phyloP scores from a whole-genome alignment of 129 eudicot genomes.

The Artemisia annua region DNA sequence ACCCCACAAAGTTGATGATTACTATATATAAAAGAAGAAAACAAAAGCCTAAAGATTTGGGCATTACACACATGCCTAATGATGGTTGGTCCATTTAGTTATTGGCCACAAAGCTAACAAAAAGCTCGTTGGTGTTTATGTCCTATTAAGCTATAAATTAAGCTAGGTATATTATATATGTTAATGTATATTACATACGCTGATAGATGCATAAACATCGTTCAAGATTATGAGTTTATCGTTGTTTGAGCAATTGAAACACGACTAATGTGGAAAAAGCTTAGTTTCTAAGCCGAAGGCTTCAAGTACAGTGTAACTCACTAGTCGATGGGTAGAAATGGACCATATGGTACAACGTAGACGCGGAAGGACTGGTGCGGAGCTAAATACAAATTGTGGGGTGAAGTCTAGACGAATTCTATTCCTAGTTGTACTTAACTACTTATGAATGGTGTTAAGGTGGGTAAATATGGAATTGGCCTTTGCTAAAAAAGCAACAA shows the following conservation, averaged over 20 bases:
- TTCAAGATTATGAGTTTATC: no score
- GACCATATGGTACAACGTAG: background rate
- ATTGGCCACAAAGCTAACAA: constrained; percentile 22
- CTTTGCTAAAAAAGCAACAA: background rate
- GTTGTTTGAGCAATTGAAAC: background rate
- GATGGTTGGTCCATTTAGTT: constrained; percentile 20
- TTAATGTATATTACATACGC: background rate
- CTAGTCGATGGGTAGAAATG: no score
- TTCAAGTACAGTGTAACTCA: background rate
- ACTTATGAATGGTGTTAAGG: constrained; percentile 18
- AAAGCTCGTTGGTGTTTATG: constrained; percentile 12
- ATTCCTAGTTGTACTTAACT: constrained; percentile 11
- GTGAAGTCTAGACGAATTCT: background rate
- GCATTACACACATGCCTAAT: constrained; percentile 30
- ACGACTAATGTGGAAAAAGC: background rate
- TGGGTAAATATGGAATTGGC: no score
- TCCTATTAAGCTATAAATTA: background rate
- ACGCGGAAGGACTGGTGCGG: background rate
- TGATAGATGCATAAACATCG: background rate
- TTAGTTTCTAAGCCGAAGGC: background rate
- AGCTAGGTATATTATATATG: background rate
- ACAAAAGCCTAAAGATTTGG: constrained; percentile 30
- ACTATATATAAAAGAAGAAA: background rate
- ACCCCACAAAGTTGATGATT: constrained; percentile 23
- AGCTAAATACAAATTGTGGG: background rate